These are phyloP conservation scores for Thielaviopsis euricoi DNA, from an alignment of 2,329 filamentous ascomycete genomes.

Conservation along the genomic window DNA sequence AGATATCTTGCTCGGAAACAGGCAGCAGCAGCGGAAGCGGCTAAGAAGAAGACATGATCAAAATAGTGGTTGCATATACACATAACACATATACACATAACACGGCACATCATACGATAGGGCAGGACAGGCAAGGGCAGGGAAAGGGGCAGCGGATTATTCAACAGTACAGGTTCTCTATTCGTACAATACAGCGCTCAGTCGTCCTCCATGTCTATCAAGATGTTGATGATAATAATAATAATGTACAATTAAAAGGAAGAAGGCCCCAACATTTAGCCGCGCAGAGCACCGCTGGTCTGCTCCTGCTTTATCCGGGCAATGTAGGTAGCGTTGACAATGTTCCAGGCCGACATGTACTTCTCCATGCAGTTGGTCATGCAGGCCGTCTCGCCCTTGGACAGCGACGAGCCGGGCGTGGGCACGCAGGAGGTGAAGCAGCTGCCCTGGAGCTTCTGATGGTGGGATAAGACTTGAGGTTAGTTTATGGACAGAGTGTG, in stretches of 20 bases:
- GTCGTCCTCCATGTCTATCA: background rate
- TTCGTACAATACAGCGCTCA: background rate
- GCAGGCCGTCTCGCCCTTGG: slow-evolving; percentile 52
- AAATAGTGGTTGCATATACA: too few species aligned
- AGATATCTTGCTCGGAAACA: slow-evolving; percentile 63
- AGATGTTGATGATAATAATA: too few species aligned
- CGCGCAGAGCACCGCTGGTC: slow-evolving; percentile 15
- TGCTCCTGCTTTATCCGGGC: slow-evolving; percentile 43
- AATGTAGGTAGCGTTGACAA: slow-evolving; percentile 53
- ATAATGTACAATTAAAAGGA: background rate
- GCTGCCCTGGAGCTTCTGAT: slow-evolving; percentile 61
- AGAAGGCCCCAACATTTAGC: background rate
- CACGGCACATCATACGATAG: background rate
- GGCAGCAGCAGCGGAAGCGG: slow-evolving; percentile 49
- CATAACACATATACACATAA: too few species aligned
- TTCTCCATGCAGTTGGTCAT: slow-evolving; percentile 68
- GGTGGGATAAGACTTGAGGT: background rate
- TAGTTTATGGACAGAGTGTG: background rate
- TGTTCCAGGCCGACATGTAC: slow-evolving; percentile 69
- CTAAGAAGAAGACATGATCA: slow-evolving; percentile 32
- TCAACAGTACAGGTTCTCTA: background rate
- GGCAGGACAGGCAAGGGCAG: background rate
- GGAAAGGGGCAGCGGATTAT: background rate
- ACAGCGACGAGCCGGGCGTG: slow-evolving; percentile 50
- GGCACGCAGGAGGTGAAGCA: slow-evolving; percentile 67